Conservation (phyloP, 2,329 filamentous ascomycete genomes). For the Ilyonectria mors-panacis region DNA sequence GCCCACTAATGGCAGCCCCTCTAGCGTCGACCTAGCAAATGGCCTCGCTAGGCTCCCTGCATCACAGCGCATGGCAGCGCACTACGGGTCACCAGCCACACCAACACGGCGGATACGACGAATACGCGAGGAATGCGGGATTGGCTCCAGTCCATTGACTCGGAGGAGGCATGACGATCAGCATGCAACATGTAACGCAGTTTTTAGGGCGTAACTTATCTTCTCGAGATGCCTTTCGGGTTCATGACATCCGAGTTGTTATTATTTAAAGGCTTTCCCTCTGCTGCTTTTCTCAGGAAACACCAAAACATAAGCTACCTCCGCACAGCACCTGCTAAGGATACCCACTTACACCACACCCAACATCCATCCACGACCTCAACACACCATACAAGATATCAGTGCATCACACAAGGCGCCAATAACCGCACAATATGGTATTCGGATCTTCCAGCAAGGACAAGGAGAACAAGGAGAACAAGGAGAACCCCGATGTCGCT, state of each 20-base stretch:
- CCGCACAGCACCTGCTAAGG: neutral
- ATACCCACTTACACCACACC: neutral
- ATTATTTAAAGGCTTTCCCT: slow-evolving; percentile 1
- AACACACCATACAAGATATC: neutral
- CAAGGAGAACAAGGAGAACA: slow-evolving; percentile 43
- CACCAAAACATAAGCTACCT: neutral
- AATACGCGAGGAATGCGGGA: slow-evolving; percentile 10
- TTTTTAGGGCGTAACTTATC: neutral
- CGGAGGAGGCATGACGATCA: neutral
- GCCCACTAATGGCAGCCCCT: slow-evolving; percentile 2
- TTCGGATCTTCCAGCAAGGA: slow-evolving; percentile 43
- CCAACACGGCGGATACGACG: slow-evolving; percentile 21
- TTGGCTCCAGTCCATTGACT: neutral
- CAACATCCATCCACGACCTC: neutral
- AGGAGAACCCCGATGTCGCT: slow-evolving; percentile 49
- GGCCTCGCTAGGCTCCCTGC: neutral
- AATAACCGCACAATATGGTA: slow-evolving; percentile 42
- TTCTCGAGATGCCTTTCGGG: too few species aligned
- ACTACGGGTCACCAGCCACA: neutral
- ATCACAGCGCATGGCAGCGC: neutral
- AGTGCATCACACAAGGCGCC: slow-evolving; percentile 3
- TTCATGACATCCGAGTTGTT: neutral
- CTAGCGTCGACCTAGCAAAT: slow-evolving; percentile 6
- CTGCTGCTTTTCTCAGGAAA: neutral
- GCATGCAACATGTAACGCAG: neutral